phyloP scores from a whole-genome alignment of 352 stramenopile genomes.

The Elongisporangium prolatum region DNA sequence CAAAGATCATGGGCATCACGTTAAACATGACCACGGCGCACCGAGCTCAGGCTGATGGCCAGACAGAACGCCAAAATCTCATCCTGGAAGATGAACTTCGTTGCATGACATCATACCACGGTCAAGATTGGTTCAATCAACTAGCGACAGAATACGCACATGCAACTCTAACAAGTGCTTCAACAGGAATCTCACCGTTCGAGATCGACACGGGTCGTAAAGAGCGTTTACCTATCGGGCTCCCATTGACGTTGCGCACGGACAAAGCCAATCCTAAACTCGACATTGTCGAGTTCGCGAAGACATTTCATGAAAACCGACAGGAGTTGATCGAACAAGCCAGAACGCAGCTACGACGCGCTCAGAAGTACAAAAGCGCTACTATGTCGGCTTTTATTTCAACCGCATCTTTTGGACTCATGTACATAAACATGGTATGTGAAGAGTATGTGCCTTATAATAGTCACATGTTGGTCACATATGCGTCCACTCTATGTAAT shows the following conservation, averaged over 20 bases:
- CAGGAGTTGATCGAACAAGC: slow-evolving; percentile 4
- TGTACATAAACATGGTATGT: too few species aligned
- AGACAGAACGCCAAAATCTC: slow-evolving; percentile 8
- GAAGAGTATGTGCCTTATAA: too few species aligned
- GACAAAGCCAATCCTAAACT: background rate
- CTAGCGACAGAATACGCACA: slow-evolving; percentile 13
- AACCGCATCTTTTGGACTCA: too few species aligned
- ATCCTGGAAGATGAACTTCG: slow-evolving; percentile 4
- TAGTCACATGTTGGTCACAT: too few species aligned
- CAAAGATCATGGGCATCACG: slow-evolving; percentile 12
- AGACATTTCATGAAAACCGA: slow-evolving; percentile 4
- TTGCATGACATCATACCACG: slow-evolving; percentile 7
- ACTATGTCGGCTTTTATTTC: too few species aligned
- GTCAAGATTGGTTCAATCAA: slow-evolving; percentile 8
- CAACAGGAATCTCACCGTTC: slow-evolving; percentile 6
- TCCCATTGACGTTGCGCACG: too few species aligned
- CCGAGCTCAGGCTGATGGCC: slow-evolving; percentile 8
- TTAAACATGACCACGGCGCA: slow-evolving; percentile 13
- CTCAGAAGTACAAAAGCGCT: slow-evolving; percentile 7
- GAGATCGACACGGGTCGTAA: slow-evolving; percentile 12
- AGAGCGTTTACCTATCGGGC: background rate
- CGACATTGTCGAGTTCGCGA: slow-evolving; percentile 2
- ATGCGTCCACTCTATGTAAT: too few species aligned
- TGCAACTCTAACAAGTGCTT: slow-evolving; percentile 8
- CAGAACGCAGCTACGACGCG: slow-evolving; percentile 1